Evolutionary conservation across 1,284 basidiomycete species (phyloP).

Genomic region (Marasmius sp.): DNA sequence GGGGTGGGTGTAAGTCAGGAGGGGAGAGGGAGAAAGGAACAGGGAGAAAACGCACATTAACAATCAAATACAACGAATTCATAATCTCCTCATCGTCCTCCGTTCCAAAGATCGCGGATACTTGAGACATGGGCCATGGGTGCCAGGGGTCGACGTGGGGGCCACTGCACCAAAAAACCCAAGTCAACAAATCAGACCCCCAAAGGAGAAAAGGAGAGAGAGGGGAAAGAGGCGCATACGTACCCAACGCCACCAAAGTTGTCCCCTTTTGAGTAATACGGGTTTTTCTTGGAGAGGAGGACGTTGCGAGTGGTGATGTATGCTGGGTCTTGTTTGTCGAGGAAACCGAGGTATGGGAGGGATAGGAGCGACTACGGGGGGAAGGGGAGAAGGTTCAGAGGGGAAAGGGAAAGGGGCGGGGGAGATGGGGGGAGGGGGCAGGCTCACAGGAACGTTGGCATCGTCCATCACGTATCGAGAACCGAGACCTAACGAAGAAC

Average conservation of each 20-base stretch:
- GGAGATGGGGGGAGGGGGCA: background rate
- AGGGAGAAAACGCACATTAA: slow-evolving; percentile 50
- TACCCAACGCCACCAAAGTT: slow-evolving; percentile 70
- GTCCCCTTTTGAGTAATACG: slow-evolving; percentile 66
- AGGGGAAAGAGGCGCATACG: slow-evolving; percentile 22
- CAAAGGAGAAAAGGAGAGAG: no score
- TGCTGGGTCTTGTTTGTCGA: slow-evolving; percentile 54
- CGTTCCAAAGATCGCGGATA: slow-evolving; percentile 72
- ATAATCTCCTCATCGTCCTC: slow-evolving; percentile 70
- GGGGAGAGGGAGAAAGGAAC: no score
- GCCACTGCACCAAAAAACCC: slow-evolving; percentile 42
- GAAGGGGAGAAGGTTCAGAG: background rate
- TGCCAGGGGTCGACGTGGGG: slow-evolving; percentile 73
- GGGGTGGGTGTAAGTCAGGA: no score
- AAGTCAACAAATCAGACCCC: slow-evolving; percentile 1
- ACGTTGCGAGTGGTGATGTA: slow-evolving; percentile 64
- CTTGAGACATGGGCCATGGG: slow-evolving; percentile 82
- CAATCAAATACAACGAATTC: slow-evolving; percentile 57
- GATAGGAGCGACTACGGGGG: slow-evolving; percentile 62
- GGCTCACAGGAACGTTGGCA: slow-evolving; percentile 73
- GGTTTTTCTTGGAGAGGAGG: slow-evolving; percentile 63
- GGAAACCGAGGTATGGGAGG: slow-evolving; percentile 75
- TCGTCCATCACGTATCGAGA: slow-evolving; percentile 78
- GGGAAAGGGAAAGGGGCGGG: background rate
- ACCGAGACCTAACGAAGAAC: slow-evolving; percentile 55